Base-by-base conservation (phyloP, 2,329 filamentous ascomycete genomes). In the Trichoderma harzianum region DNA sequence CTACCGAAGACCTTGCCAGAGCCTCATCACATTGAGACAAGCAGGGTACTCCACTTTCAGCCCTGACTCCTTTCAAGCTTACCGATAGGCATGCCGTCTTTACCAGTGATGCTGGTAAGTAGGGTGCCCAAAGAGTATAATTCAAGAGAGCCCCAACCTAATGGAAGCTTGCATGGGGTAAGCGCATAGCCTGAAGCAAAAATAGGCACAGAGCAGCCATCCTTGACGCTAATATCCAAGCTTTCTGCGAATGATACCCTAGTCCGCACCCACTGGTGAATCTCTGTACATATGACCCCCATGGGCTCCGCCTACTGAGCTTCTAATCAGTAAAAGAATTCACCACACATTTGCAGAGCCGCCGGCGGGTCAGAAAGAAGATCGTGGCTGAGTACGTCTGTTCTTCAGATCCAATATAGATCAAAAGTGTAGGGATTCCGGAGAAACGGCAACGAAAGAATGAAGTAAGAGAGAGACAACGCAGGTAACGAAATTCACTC, bases 131-230 rank as follows among this genome's bases (percentile, higher is more conserved):
- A 43, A 43, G 43, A 55, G 24, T 58, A 58, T 26, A 32, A 55
- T 18, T n/a, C 26, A 30, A 14, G 18, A 14, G 16, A 36, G 3
- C n/a, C 47, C 21, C n/a, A 12, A 32, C 26, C 21, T 47, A 16
- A 36, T 60, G 51, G 65, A 58, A 21, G 34, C n/a, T 24, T 60
- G 53, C 55, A 47, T 69, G 66, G 26, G 7, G 55, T 60, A 51
- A 69, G 65, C 24, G 51, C 66, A 61, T 69, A 69, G 66, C 55
- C 55, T 51, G 66, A n/a, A 32, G 36, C 53, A 69, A 69, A 69
- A 69, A 69, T 60, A 69, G 66, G 36, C 3, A 60, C 39, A 34
- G 26, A 69, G 55, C 11, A 39, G 57, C 39, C 51, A 36, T 28
- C 28, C 8, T 47, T 21, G 63, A 47, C 65, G 65, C 66, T 69